Conservation (phyloP, 2,329 filamentous ascomycete species). For the Sordariomycetes sp. region DNA sequence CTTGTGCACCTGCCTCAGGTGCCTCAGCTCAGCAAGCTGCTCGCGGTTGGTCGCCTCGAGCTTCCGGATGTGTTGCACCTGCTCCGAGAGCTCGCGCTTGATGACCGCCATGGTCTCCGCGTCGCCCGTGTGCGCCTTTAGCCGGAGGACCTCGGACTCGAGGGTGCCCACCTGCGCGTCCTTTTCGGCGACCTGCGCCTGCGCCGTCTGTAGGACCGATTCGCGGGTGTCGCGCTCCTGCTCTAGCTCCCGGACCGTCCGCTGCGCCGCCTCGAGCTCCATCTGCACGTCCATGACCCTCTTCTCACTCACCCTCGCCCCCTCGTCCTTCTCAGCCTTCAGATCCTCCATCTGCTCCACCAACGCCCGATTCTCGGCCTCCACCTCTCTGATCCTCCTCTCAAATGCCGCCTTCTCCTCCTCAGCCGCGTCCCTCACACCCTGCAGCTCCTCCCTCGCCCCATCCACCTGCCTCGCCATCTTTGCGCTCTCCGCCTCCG, state of each 20-base stretch:
- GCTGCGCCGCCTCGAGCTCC: constrained; percentile 30
- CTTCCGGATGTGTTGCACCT: constrained; percentile 79
- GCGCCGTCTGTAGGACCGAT: constrained; percentile 41
- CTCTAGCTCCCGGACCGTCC: constrained; percentile 42
- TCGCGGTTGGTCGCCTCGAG: constrained; percentile 73
- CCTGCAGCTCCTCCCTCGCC: constrained; percentile 35
- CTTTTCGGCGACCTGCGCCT: constrained; percentile 53
- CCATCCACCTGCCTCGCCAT: constrained; percentile 34
- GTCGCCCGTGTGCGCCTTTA: constrained; percentile 81
- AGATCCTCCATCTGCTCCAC: constrained; percentile 75
- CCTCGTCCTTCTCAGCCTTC: constrained; percentile 50
- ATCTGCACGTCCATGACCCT: constrained; percentile 40
- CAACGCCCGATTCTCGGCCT: constrained; percentile 60
- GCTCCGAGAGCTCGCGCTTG: constrained; percentile 77
- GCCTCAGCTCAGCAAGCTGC: constrained; percentile 65
- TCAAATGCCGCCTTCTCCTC: constrained; percentile 53
- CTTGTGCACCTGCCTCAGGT: constrained; percentile 68
- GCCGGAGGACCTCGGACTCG: constrained; percentile 68
- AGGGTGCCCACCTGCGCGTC: constrained; percentile 61
- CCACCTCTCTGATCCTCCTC: constrained; percentile 52
- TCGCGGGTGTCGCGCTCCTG: constrained; percentile 44
- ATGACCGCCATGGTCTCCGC: constrained; percentile 75
- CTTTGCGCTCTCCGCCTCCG: constrained; percentile 40
- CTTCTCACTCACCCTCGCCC: constrained; percentile 46
- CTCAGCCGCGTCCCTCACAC: constrained; percentile 33